Conservation (phyloP, 768 basidiomycete genomes). For the Dacryopinax primogenitus region DNA sequence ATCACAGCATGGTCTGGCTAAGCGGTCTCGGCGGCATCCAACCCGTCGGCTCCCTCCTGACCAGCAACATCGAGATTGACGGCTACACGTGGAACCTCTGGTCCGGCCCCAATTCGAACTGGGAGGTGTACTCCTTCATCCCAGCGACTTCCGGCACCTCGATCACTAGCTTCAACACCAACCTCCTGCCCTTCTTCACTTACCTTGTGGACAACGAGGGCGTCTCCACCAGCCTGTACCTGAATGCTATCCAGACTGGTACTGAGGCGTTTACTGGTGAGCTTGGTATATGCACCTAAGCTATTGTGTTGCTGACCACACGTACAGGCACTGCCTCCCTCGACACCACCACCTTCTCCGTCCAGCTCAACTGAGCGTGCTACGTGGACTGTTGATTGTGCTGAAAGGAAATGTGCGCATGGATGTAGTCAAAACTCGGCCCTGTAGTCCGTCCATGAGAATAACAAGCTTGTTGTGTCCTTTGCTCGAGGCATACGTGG, state of each 20-base stretch:
- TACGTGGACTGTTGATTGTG: background rate
- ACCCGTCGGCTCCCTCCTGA: slow-evolving; percentile 41
- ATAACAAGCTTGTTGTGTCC: background rate
- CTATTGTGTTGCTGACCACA: background rate
- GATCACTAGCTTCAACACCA: slow-evolving; percentile 39
- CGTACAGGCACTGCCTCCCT: background rate
- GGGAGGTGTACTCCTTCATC: slow-evolving; percentile 47
- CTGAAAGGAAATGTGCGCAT: background rate
- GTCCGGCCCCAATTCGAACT: slow-evolving; percentile 41
- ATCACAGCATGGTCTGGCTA: slow-evolving; percentile 45
- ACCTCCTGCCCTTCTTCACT: slow-evolving; percentile 44
- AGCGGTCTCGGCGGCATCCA: slow-evolving; percentile 45
- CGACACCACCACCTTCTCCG: background rate
- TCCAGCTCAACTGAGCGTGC: background rate
- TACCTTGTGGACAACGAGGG: slow-evolving; percentile 38
- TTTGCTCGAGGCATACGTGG: too few relatives aligned
- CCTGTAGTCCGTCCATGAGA: background rate
- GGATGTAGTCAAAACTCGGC: background rate
- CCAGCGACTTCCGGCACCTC: slow-evolving; percentile 30
- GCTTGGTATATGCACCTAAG: background rate
- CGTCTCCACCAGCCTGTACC: slow-evolving; percentile 34
- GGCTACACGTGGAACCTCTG: slow-evolving; percentile 47
- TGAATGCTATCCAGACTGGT: slow-evolving; percentile 44
- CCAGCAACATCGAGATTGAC: slow-evolving; percentile 31
- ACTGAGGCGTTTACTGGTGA: slow-evolving; percentile 42